Conservation (phyloP, 139 green algal species). For the Chlamydomonas urium region DNA sequence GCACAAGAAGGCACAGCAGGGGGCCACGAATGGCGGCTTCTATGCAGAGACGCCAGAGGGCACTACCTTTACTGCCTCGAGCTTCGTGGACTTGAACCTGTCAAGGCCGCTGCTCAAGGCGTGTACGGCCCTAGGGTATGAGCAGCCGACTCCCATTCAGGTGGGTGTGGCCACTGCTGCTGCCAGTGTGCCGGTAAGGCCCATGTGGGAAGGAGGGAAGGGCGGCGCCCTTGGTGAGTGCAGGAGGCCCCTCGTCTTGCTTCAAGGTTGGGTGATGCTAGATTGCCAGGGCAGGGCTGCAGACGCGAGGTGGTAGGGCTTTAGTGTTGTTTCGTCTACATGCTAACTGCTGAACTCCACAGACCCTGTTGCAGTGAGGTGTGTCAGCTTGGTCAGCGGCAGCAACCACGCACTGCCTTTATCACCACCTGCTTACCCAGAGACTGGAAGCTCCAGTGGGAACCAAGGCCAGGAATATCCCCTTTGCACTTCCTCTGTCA, state of each 20-base stretch:
- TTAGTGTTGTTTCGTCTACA: too few species aligned
- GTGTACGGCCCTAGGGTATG: conserved; percentile 85
- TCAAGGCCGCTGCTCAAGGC: conserved; percentile 82
- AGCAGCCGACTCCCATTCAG: conserved; percentile 91
- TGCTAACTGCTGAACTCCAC: too few species aligned
- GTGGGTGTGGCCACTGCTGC: conserved; percentile 18
- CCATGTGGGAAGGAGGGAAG: background rate
- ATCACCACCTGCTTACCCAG: background rate
- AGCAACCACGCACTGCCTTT: too few species aligned
- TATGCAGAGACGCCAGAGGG: conserved; percentile 57
- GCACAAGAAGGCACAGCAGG: background rate
- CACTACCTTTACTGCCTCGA: conserved; percentile 59
- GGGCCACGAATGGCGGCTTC: conserved; percentile 30
- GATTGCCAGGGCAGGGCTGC: too few species aligned
- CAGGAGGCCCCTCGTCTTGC: background rate
- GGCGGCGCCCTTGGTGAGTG: background rate
- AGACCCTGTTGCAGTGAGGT: too few species aligned
- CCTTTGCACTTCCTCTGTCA: too few species aligned
- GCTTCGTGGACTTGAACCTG: conserved; percentile 87
- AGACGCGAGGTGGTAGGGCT: too few species aligned
- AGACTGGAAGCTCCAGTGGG: background rate
- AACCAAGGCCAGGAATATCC: background rate
- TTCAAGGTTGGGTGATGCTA: background rate
- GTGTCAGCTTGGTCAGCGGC: too few species aligned
- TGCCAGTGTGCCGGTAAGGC: background rate